Conservation (phyloP, 2,329 filamentous ascomycete species). For the Pseudonectria buxi region DNA sequence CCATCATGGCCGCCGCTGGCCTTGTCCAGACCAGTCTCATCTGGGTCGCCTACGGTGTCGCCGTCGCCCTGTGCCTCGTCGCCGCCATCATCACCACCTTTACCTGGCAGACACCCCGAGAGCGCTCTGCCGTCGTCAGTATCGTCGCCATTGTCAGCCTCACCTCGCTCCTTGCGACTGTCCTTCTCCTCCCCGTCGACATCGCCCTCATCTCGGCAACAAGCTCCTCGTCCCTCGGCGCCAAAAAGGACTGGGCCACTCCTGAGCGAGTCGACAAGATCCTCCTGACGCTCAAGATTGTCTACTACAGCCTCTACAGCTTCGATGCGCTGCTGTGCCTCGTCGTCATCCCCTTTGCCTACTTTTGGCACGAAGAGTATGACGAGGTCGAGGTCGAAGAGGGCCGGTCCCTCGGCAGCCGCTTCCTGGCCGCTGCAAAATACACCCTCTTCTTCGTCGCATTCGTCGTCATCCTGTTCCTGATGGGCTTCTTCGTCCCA, state of each 20-base stretch:
- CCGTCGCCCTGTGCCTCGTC: conserved; percentile 66
- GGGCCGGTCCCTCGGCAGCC: conserved; percentile 60
- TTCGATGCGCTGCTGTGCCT: conserved; percentile 86
- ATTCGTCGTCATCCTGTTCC: conserved; percentile 74
- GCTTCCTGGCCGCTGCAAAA: conserved; percentile 79
- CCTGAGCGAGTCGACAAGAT: conserved; percentile 73
- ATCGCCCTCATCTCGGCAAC: conserved; percentile 92
- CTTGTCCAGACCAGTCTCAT: conserved; percentile 85
- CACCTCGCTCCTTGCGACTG: conserved; percentile 80
- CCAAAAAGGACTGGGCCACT: conserved; percentile 92
- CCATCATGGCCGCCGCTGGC: conserved; percentile 39
- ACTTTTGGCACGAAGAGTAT: conserved; percentile 98
- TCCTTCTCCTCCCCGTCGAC: conserved; percentile 88
- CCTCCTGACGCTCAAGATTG: conserved; percentile 70
- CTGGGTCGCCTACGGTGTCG: conserved; percentile 88
- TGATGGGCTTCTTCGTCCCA: conserved; percentile 91
- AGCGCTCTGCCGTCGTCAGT: conserved; percentile 76
- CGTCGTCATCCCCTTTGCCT: conserved; percentile 85
- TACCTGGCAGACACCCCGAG: conserved; percentile 82
- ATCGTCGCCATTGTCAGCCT: conserved; percentile 81
- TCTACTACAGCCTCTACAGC: conserved; percentile 91
- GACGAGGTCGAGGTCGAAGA: conserved; percentile 86
- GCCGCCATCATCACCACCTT: conserved; percentile 82
- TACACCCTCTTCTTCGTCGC: conserved; percentile 83
- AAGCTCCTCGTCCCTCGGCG: conserved; percentile 63